A percentile compares a stretch with the other conserved stretches of the same genome.
Conservation (phyloP, 2,329 filamentous ascomycete genomes). For the Penicillium crustosum region DNA sequence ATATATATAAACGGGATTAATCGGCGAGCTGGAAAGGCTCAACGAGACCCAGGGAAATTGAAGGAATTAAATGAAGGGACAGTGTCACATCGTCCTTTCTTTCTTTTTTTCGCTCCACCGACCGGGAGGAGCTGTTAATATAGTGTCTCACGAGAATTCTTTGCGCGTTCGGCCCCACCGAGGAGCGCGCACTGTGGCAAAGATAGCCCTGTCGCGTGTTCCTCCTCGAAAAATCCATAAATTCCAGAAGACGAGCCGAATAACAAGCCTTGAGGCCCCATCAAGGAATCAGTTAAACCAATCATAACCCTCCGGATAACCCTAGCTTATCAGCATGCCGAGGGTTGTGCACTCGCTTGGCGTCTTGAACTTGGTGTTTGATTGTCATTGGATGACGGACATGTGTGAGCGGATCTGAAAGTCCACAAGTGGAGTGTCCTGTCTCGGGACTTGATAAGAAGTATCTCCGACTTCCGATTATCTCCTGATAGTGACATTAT, state of each 20-base stretch:
- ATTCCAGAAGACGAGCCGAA: slow-evolving; percentile 24
- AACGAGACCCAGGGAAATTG: slow-evolving; percentile 17
- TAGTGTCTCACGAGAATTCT: slow-evolving; percentile 19
- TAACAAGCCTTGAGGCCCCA: slow-evolving; percentile 18
- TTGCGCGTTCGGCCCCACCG: slow-evolving; percentile 20
- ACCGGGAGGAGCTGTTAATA: slow-evolving; percentile 17
- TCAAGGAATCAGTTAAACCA: not conserved
- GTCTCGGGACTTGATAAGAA: not conserved
- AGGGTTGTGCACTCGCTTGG: slow-evolving; percentile 17
- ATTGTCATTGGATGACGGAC: slow-evolving; percentile 3
- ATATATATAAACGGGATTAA: slow-evolving; percentile 1
- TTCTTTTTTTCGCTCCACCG: slow-evolving; percentile 22
- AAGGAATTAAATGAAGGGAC: slow-evolving; percentile 2
- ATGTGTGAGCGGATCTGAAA: not conserved
- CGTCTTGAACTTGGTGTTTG: not conserved
- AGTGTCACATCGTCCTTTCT: slow-evolving; percentile 23
- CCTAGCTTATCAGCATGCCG: slow-evolving; percentile 22
- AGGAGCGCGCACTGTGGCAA: slow-evolving; percentile 6
- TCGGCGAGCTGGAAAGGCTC: slow-evolving; percentile 25
- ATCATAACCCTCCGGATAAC: not conserved
- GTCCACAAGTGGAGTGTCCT: not conserved
- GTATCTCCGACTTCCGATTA: not conserved
- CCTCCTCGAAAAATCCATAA: slow-evolving; percentile 9
- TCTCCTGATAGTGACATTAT: not conserved
- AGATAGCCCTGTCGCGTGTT: slow-evolving; percentile 24